Evolutionary conservation across 2,329 filamentous ascomycete genomes (phyloP).

Genomic region (Parafenestella ontariensis): DNA sequence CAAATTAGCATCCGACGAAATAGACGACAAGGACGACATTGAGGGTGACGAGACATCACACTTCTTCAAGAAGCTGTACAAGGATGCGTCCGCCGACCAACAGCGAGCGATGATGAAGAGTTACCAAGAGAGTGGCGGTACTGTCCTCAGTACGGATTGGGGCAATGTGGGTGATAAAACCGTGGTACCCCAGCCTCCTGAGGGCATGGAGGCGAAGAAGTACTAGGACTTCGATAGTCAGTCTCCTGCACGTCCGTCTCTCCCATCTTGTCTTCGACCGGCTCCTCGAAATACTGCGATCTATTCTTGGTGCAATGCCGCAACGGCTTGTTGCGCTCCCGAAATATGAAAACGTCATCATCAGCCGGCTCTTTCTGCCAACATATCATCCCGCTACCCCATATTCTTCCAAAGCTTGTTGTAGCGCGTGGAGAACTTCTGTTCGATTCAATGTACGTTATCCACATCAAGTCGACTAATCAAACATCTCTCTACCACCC

Average conservation of each 20-base stretch:
- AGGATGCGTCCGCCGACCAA: constrained; percentile 76
- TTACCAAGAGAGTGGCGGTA: constrained; percentile 92
- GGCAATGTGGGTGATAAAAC: constrained; percentile 74
- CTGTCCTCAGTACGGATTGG: constrained; percentile 92
- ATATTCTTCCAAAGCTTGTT: too few relatives aligned
- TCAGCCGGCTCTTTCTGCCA: too few relatives aligned
- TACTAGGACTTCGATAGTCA: constrained; percentile 53
- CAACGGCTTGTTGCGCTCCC: too few relatives aligned
- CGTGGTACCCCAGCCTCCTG: constrained; percentile 76
- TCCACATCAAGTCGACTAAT: too few relatives aligned
- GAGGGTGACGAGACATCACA: constrained; percentile 70
- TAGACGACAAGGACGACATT: constrained; percentile 61
- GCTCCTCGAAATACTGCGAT: neutral
- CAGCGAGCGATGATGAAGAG: constrained; percentile 98
- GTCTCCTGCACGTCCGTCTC: neutral
- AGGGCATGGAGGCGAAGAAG: constrained; percentile 78
- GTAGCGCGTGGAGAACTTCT: too few relatives aligned
- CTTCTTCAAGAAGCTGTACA: constrained; percentile 93
- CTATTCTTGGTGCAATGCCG: neutral
- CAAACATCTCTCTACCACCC: too few relatives aligned
- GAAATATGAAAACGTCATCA: too few relatives aligned
- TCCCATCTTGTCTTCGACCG: neutral
- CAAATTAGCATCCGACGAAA: constrained; percentile 66
- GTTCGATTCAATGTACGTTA: too few relatives aligned
- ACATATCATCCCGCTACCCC: too few relatives aligned